Conservation (phyloP, 1,284 basidiomycete genomes). For the Rhizopogon parksii region DNA sequence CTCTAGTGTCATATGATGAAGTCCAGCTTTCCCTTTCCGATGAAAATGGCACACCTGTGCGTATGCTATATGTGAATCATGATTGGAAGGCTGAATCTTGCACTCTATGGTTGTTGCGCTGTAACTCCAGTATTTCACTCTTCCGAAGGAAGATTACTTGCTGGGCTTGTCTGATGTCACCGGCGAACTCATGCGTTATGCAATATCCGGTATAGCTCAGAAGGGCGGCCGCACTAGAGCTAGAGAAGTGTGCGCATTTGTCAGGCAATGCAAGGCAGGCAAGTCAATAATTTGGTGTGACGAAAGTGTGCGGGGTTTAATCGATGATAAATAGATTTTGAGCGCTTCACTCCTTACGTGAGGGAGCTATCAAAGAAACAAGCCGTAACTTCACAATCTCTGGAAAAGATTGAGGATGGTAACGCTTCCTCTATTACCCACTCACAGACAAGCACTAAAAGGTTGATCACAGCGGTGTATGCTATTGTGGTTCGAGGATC, state of each 20-base stretch:
- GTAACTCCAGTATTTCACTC: slow-evolving; percentile 51
- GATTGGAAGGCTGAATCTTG: background rate
- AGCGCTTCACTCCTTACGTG: slow-evolving; percentile 62
- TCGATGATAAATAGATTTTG: slow-evolving; percentile 54
- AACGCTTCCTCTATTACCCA: background rate
- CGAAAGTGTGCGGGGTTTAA: background rate
- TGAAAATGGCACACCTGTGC: slow-evolving; percentile 51
- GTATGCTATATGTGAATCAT: slow-evolving; percentile 22
- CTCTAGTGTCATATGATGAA: slow-evolving; percentile 64
- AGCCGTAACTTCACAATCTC: slow-evolving; percentile 72
- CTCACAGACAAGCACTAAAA: slow-evolving; percentile 4
- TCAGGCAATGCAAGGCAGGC: slow-evolving; percentile 76
- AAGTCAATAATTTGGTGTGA: slow-evolving; percentile 18
- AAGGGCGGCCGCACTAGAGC: slow-evolving; percentile 69
- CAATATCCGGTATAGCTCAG: slow-evolving; percentile 70
- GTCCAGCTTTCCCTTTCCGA: slow-evolving; percentile 63
- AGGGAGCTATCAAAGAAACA: slow-evolving; percentile 84
- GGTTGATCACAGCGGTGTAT: slow-evolving; percentile 48
- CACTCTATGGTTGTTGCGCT: slow-evolving; percentile 4
- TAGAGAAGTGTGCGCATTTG: slow-evolving; percentile 67
- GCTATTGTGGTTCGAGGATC: slow-evolving; percentile 62
- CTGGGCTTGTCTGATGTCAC: slow-evolving; percentile 92
- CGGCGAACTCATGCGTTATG: slow-evolving; percentile 95
- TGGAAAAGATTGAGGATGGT: slow-evolving; percentile 95
- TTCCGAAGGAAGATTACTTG: slow-evolving; percentile 79